phyloP scores from a whole-genome alignment of 2,329 filamentous ascomycete genomes.

The Penicillium brasilianum region DNA sequence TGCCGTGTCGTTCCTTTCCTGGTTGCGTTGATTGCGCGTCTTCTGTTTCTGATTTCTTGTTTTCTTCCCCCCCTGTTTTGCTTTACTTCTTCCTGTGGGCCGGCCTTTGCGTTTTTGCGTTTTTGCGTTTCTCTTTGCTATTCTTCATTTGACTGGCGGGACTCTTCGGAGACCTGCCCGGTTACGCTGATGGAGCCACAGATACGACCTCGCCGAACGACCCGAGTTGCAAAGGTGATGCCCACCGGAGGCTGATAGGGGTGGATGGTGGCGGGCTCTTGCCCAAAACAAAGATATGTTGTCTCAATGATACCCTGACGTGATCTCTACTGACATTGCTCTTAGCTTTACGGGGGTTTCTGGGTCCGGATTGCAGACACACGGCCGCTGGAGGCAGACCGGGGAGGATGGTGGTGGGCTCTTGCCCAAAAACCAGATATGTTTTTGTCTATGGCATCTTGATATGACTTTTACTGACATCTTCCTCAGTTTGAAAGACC shows the following conservation, averaged over 20 bases:
- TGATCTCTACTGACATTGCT: no score
- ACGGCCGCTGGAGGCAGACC: conserved; percentile 2
- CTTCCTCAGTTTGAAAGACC: background rate
- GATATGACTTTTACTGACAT: background rate
- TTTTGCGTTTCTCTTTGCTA: background rate
- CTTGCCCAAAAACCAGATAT: background rate
- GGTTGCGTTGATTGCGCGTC: background rate
- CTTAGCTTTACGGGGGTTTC: background rate
- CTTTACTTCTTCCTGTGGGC: background rate
- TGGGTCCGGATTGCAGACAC: background rate
- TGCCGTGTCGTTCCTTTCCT: background rate
- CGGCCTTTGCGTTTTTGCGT: background rate
- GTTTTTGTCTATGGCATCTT: background rate
- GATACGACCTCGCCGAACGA: background rate
- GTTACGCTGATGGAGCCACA: background rate
- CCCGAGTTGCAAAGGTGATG: background rate
- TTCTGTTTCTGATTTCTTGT: background rate
- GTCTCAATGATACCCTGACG: no score
- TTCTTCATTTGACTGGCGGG: background rate
- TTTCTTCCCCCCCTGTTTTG: background rate
- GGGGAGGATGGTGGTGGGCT: conserved; percentile 8
- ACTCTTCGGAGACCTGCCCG: background rate
- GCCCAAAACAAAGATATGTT: background rate
- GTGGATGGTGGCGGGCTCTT: conserved; percentile 1
- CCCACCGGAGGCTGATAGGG: background rate